Conservation (phyloP, 805 yeast genomes). For the Candida incommunis region DNA sequence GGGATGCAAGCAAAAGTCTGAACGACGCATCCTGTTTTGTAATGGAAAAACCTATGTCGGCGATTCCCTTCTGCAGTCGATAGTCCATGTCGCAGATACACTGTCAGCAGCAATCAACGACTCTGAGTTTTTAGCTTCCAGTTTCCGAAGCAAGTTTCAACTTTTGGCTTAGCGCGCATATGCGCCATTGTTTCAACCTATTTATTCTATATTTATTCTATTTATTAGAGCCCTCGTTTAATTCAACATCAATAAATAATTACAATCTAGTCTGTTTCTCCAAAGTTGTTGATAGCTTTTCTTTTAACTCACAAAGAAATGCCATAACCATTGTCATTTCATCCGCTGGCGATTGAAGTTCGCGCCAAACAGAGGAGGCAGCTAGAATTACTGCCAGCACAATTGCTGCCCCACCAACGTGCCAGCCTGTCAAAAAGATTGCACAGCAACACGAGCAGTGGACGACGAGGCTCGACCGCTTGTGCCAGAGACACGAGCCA, state of each 20-base stretch:
- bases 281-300: too few species aligned
- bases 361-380: background rate
- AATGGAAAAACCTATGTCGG: constrained; percentile 2
- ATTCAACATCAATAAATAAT: background rate
- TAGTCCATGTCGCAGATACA: background rate
- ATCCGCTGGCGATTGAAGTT: too few species aligned
- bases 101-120: background rate
- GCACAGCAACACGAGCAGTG: background rate
- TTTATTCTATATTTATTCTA: background rate
- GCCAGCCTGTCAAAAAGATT: background rate
- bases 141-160: constrained; percentile 1
- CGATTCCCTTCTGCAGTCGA: background rate
- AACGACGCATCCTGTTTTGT: constrained; percentile 3
- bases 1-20: constrained; percentile 2
- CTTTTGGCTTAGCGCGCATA: constrained; percentile 1
- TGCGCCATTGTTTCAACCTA: background rate
- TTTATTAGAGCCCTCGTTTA: too few species aligned
- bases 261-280: too few species aligned
- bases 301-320: too few species aligned
- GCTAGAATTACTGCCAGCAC: background rate
- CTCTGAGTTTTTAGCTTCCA: background rate
- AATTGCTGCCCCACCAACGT: background rate
- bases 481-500: too few species aligned
- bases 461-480: too few species aligned
- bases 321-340: too few species aligned